Evolutionary conservation across 805 yeast genomes (phyloP), one percentile per base, ranked within the genome.

Genomic region (Suhomyces xylopsoci): DNA sequence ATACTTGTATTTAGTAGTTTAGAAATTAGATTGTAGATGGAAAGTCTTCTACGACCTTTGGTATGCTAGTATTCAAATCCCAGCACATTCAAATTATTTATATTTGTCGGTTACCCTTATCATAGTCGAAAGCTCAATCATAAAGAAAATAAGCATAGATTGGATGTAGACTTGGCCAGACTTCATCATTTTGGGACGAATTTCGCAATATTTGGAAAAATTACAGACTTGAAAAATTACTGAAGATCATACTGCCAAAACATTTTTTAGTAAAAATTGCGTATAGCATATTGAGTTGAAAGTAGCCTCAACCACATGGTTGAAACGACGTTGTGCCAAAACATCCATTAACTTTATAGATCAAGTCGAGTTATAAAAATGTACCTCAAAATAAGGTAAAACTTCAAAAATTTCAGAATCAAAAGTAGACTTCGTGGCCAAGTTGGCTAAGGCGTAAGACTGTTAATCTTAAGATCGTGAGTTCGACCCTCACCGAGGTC

Each of bases 391-490:
- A 28, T 28, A 3, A 5, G n/a, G n/a, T 3, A 12, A 3, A 5
- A 5, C 14, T 12, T 12, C 5, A 28, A 10, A 8, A 1, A 5
- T 28, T 12, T 12, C n/a, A 12, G 7, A 28, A 17, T 17, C 24
- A 19, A 15, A 38, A 36, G 9, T 14, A 9, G 66, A 62, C 65
- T 62, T 56, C 66, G 66, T 62, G 66, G 66, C 65, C 66, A 63
- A 63, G 66, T 50, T 63, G 66, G 66, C 54, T 63, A 63, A 63
- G 65, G 66, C 60, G 60, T 57, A 50, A 55, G 60, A 57, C 60
- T 57, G 60, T 57, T 57, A 57, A 57, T 57, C 62, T 56, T 56
- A 50, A 56, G 59, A 56, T 53, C 59, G 59, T 56, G 59, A 56
- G 59, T 56, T 56, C 59, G 59, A 56, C 34, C 59, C 59, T 56